These are phyloP conservation scores for Aspergillus neotritici DNA, from an alignment of 2,329 filamentous ascomycete genomes.

Conservation along the genomic window DNA sequence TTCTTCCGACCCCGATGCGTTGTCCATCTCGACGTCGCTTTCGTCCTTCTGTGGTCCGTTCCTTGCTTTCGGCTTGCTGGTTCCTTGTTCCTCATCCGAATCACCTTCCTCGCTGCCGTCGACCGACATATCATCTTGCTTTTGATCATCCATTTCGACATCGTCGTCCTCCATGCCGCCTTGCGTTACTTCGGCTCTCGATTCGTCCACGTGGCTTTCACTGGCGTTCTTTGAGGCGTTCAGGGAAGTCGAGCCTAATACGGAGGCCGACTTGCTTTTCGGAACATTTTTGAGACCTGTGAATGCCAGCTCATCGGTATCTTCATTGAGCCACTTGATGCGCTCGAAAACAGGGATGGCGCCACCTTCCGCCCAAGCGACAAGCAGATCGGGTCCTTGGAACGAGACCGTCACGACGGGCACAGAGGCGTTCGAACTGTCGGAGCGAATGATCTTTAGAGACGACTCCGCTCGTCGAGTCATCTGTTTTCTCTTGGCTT, in stretches of 20 bases:
- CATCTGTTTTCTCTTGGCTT: constrained; percentile 41
- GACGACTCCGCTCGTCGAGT: constrained; percentile 42
- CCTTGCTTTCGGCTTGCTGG: constrained; percentile 14
- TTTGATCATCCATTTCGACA: constrained; percentile 37
- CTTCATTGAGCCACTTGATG: constrained; percentile 42
- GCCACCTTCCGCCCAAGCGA: constrained; percentile 47
- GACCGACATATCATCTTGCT: constrained; percentile 30
- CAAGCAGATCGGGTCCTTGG: constrained; percentile 41
- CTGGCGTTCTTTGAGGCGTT: constrained; percentile 50
- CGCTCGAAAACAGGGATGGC: constrained; percentile 48
- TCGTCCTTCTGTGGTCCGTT: constrained; percentile 15
- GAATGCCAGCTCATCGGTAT: constrained; percentile 41
- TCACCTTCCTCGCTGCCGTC: constrained; percentile 19
- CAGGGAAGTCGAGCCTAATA: constrained; percentile 44
- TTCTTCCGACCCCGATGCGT: constrained; percentile 29
- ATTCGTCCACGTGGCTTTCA: constrained; percentile 53
- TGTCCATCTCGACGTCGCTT: constrained; percentile 29
- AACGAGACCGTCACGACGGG: constrained; percentile 42
- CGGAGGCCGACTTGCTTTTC: constrained; percentile 39
- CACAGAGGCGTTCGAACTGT: constrained; percentile 35
- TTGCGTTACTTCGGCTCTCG: constrained; percentile 49
- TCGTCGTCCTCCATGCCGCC: constrained; percentile 43
- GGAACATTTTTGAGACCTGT: constrained; percentile 42
- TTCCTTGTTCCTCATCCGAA: constrained; percentile 17
- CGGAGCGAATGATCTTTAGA: constrained; percentile 42